phyloP scores from a whole-genome alignment of 257 asterid species.

The Nicotiana otophora region DNA sequence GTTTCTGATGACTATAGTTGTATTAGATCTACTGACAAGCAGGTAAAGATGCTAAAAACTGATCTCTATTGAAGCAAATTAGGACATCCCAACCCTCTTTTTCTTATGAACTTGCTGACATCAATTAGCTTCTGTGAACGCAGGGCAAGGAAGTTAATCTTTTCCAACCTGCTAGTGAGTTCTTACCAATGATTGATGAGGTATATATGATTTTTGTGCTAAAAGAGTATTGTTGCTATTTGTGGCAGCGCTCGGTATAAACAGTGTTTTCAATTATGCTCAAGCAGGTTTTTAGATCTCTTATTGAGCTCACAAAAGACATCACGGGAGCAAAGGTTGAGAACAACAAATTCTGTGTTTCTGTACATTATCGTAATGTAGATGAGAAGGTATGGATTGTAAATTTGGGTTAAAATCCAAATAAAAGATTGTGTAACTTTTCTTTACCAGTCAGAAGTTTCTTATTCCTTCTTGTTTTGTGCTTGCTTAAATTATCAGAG shows the following conservation, averaged over 20 bases:
- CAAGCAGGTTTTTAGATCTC: slow-evolving; percentile 58
- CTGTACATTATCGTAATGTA: slow-evolving; percentile 94
- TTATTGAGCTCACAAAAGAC: slow-evolving; percentile 61
- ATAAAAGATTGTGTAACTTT: not conserved
- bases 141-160: slow-evolving; percentile 87
- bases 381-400: slow-evolving; percentile 61
- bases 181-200: slow-evolving; percentile 85
- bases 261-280: slow-evolving; percentile 12
- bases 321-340: slow-evolving; percentile 72
- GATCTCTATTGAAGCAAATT: not conserved
- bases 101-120: not conserved
- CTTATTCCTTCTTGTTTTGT: not conserved
- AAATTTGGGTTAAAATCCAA: not conserved
- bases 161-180: slow-evolving; percentile 95
- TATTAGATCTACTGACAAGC: slow-evolving; percentile 63
- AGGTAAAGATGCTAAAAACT: slow-evolving; percentile 36
- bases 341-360: slow-evolving; percentile 90
- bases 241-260: not conserved
- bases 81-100: not conserved
- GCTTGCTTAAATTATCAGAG: slow-evolving; percentile 33
- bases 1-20: slow-evolving; percentile 45
- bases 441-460: not conserved
- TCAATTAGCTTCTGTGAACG: slow-evolving; percentile 8
- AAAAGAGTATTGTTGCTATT: not conserved
- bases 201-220: slow-evolving; percentile 26